Percentiles rank a stretch among this genome's conserved stretches.
These are phyloP conservation scores for Alternaria sp. DNA, from an alignment of 2,329 filamentous ascomycete species.

Conservation along the genomic window DNA sequence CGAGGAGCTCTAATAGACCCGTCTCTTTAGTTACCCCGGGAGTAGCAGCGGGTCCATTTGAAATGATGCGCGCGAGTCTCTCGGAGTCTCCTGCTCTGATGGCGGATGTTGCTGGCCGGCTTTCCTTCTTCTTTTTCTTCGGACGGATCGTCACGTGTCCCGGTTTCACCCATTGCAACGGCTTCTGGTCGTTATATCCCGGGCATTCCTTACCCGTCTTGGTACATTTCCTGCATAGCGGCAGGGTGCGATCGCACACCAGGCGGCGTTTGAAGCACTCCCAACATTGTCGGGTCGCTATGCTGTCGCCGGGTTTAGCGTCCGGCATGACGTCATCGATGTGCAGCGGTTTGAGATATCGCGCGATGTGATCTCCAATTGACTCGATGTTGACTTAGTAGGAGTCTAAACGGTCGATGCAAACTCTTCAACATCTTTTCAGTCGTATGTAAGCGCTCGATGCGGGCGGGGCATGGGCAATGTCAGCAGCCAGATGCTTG, in stretches of 20 bases:
- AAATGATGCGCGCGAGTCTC: not conserved
- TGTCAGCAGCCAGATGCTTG: not conserved
- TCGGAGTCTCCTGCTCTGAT: not conserved
- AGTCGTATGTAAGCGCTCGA: not conserved
- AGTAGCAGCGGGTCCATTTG: not conserved
- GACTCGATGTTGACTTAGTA: not conserved
- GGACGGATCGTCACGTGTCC: constrained; percentile 27
- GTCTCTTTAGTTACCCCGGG: not conserved
- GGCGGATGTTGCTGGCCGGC: not conserved
- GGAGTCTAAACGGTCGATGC: not conserved
- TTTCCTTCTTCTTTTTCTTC: constrained; percentile 2
- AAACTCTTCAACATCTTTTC: not conserved
- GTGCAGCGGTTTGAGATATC: rapidly evolving
- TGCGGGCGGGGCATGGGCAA: not conserved
- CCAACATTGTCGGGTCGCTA: constrained; percentile 35
- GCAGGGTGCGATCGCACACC: constrained; percentile 34
- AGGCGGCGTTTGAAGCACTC: constrained; percentile 33
- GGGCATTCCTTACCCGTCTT: constrained; percentile 31
- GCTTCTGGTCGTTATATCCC: constrained; percentile 33
- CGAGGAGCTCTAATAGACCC: not conserved
- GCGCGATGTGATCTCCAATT: not conserved
- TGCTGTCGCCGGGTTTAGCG: not conserved
- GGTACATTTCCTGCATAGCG: constrained; percentile 32
- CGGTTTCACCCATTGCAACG: constrained; percentile 32
- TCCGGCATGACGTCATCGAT: not conserved